A percentile compares a stretch with the other conserved stretches of the same genome.
These are phyloP conservation scores for Chaetomium cochliodes DNA, from an alignment of 495 filamentous ascomycete species.

Conservation along the genomic window DNA sequence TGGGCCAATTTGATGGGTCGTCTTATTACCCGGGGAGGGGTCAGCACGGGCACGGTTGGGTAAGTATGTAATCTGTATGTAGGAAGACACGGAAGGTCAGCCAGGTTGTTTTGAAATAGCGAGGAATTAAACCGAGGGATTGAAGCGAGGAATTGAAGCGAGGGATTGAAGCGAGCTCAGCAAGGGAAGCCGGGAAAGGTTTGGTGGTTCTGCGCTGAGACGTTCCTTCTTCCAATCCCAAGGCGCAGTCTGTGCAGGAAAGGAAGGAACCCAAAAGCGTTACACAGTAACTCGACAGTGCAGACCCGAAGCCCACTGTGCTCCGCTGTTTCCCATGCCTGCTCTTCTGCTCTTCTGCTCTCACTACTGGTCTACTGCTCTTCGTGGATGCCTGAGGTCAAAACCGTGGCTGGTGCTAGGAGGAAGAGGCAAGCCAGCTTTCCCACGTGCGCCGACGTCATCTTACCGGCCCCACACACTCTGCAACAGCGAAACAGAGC, in stretches of 20 bases:
- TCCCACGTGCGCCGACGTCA: constrained; percentile 2
- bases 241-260: background rate
- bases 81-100: too few species aligned
- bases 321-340: too few species aligned
- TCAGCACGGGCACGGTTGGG: too few species aligned
- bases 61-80: too few species aligned
- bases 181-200: background rate
- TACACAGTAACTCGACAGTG: too few species aligned
- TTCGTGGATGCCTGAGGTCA: background rate
- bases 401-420: background rate
- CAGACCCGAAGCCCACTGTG: background rate
- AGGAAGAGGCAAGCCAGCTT: background rate
- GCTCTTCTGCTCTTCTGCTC: too few species aligned
- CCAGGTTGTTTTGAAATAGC: background rate
- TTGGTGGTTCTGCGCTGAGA: background rate
- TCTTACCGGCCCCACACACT: background rate
- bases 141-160: background rate
- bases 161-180: background rate
- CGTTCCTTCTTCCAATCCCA: too few species aligned
- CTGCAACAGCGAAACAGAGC: constrained; percentile 5
- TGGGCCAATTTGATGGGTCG: constrained; percentile 9
- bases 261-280: too few species aligned
- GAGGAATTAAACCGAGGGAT: background rate
- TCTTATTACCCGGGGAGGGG: constrained; percentile 13
- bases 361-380: too few species aligned